A percentile compares a stretch with the other conserved stretches of the same genome.
These are phyloP conservation scores for Oropetium thomaeum DNA, from an alignment of 176 grass and related monocot genomes.

Conservation along the genomic window DNA sequence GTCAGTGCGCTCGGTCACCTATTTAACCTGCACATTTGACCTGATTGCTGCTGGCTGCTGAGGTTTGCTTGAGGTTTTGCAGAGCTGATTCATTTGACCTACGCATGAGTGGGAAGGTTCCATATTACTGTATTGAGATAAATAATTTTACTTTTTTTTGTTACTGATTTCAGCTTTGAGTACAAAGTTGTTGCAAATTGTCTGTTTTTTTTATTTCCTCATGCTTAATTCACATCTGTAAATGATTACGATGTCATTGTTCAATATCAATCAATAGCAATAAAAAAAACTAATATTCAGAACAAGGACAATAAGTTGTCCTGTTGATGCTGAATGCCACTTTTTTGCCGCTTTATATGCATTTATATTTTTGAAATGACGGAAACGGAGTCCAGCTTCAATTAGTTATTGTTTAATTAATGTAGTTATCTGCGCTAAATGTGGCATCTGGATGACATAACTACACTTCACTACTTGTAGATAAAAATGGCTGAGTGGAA, in stretches of 20 bases:
- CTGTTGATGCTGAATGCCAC: background rate
- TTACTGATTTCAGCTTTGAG: background rate
- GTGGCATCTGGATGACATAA: background rate
- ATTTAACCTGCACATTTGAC: too few relatives aligned
- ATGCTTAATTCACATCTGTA: constrained; percentile 8
- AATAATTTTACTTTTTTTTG: background rate
- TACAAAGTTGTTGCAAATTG: too few relatives aligned
- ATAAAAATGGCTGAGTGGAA: constrained; percentile 95
- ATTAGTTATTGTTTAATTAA: background rate
- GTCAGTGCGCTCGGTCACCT: background rate
- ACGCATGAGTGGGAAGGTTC: background rate
- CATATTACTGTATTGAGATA: background rate
- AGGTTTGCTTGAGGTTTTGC: background rate
- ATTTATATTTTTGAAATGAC: background rate
- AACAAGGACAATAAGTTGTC: background rate
- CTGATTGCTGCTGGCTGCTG: too few relatives aligned
- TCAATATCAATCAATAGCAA: background rate
- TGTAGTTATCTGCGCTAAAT: constrained; percentile 13
- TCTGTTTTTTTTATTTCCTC: too few relatives aligned
- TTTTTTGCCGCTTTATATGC: background rate
- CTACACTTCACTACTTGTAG: constrained; percentile 36
- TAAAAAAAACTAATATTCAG: background rate
- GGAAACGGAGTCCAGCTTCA: background rate
- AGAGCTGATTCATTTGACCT: background rate
- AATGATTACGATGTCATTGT: background rate